These are phyloP conservation scores for Casuarina glauca DNA, from an alignment of 306 rosid species.

Conservation along the genomic window DNA sequence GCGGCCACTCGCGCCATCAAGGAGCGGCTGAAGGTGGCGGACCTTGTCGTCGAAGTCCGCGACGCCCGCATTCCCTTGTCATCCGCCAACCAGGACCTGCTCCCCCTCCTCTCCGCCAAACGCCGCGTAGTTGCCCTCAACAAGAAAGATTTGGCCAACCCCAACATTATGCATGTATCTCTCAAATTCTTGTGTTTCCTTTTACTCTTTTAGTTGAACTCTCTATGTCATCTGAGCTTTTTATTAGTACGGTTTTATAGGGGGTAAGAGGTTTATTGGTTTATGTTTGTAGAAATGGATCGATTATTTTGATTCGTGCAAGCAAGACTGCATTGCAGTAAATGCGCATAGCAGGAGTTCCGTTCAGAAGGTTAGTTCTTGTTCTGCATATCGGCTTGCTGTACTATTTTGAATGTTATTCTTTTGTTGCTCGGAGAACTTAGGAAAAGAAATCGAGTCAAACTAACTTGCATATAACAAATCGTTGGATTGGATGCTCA, in stretches of 20 bases:
- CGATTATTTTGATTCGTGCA: constrained; percentile 52
- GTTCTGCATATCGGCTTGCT: background rate
- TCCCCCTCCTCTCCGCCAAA: constrained; percentile 62
- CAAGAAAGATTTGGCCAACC: constrained; percentile 85
- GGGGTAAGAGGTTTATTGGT: background rate
- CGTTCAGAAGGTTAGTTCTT: constrained; percentile 53
- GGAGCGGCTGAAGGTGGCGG: constrained; percentile 70
- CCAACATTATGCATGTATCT: constrained; percentile 78
- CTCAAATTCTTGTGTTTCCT: background rate
- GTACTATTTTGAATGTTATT: background rate
- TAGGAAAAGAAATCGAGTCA: background rate
- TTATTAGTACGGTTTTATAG: background rate
- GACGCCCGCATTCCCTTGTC: constrained; percentile 87
- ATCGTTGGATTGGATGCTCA: too few relatives aligned
- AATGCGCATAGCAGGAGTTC: constrained; percentile 84
- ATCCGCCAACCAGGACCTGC: constrained; percentile 70
- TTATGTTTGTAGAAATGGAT: constrained; percentile 68
- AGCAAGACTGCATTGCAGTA: constrained; percentile 71
- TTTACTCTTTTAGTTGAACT: background rate
- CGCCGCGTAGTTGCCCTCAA: constrained; percentile 77
- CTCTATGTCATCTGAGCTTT: background rate
- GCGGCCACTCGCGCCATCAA: constrained; percentile 83
- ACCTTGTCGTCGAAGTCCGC: constrained; percentile 82
- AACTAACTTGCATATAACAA: too few relatives aligned
- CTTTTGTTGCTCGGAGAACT: background rate